phyloP scores from a whole-genome alignment of 2,329 filamentous ascomycete genomes.

The Massarina eburnea region DNA sequence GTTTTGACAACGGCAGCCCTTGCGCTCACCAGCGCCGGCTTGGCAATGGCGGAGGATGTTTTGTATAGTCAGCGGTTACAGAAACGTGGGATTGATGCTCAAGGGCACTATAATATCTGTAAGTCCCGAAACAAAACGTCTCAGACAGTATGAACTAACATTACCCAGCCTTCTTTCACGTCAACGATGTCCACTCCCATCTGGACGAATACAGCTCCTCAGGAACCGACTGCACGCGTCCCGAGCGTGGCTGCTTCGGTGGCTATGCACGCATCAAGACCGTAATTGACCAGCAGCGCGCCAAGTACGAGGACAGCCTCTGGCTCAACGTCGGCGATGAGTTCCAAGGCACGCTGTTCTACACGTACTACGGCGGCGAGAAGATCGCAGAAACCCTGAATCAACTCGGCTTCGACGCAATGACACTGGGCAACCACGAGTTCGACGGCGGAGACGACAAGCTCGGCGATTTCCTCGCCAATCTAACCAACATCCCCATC shows the following conservation, averaged over 20 bases:
- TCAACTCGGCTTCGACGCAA: constrained; percentile 65
- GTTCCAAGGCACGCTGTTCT: constrained; percentile 70
- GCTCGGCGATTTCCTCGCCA: constrained; percentile 63
- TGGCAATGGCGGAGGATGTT: constrained; percentile 26
- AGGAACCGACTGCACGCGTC: constrained; percentile 62
- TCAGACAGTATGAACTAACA: neutral
- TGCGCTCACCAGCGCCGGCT: constrained; percentile 19
- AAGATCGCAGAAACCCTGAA: constrained; percentile 70
- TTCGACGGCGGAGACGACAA: constrained; percentile 66
- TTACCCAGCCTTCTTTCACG: constrained; percentile 62
- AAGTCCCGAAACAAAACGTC: constrained; percentile 1
- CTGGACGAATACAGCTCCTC: constrained; percentile 64
- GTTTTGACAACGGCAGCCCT: constrained; percentile 16
- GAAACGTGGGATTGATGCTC: constrained; percentile 35
- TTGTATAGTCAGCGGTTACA: constrained; percentile 31
- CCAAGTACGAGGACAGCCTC: constrained; percentile 61
- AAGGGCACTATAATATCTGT: constrained; percentile 42
- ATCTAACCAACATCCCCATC: constrained; percentile 63
- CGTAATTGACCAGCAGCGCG: constrained; percentile 59
- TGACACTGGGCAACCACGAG: constrained; percentile 70
- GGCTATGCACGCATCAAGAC: constrained; percentile 67
- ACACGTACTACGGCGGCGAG: constrained; percentile 66
- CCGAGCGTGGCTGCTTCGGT: constrained; percentile 61
- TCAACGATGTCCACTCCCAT: constrained; percentile 70
- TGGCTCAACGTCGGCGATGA: constrained; percentile 69